Percentiles rank a stretch among this genome's conserved stretches.
phyloP scores from a whole-genome alignment of 352 stramenopile genomes.

The Peronosclerospora sorghi region DNA sequence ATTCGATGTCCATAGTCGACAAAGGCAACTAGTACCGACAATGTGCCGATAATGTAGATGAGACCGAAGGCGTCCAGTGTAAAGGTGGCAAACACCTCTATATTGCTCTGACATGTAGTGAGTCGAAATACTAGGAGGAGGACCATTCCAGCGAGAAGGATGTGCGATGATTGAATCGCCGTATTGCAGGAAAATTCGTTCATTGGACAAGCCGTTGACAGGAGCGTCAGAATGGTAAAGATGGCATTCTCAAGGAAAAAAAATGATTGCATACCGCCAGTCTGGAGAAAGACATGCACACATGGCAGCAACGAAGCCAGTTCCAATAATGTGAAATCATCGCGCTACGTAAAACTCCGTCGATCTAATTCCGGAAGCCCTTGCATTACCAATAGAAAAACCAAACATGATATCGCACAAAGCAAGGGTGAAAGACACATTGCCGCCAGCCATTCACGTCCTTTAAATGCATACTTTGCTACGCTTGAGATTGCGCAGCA shows the following conservation, averaged over 20 bases:
- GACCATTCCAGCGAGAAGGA: slow-evolving; percentile 28
- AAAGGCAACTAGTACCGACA: slow-evolving; percentile 43
- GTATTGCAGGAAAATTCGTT: slow-evolving; percentile 40
- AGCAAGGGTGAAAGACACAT: no score
- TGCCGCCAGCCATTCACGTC: no score
- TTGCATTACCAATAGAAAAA: no score
- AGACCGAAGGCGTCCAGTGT: slow-evolving; percentile 44
- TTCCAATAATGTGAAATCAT: slow-evolving; percentile 33
- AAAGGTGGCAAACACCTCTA: slow-evolving; percentile 32
- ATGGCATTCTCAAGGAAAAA: slow-evolving; percentile 34
- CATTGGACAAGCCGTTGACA: slow-evolving; percentile 45
- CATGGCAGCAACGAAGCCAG: slow-evolving; percentile 26
- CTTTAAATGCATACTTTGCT: no score
- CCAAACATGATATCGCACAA: no score
- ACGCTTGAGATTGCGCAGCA: no score
- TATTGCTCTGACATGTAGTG: slow-evolving; percentile 15
- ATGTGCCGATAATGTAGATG: slow-evolving; percentile 47
- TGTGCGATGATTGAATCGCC: slow-evolving; percentile 19
- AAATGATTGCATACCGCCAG: slow-evolving; percentile 34
- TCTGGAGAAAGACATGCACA: slow-evolving; percentile 41
- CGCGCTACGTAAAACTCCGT: slow-evolving; percentile 40
- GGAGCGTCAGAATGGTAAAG: slow-evolving; percentile 44
- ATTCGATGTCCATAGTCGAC: slow-evolving; percentile 45
- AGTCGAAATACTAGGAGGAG: slow-evolving; percentile 39
- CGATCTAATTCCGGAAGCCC: no score